Evolutionary conservation across 352 stramenopile genomes (phyloP), one percentile per base, ranked within the genome.

Genomic region (Globisporangium lucens): DNA sequence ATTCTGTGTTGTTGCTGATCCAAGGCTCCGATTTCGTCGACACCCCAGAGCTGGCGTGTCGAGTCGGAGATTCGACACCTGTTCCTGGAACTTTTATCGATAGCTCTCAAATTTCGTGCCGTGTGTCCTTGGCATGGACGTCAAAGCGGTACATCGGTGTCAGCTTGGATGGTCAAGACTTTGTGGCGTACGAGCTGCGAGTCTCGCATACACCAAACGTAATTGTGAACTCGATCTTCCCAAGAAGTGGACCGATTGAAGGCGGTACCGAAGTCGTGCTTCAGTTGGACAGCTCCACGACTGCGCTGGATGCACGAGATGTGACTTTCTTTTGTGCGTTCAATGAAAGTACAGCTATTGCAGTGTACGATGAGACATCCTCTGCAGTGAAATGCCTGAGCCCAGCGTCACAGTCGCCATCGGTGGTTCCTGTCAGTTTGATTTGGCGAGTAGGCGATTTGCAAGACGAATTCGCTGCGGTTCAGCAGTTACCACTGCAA

Each of bases 91-190:
- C 22, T 5, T 76, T 72, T 52, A n/a, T 76, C 2, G 61, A 72
- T 55, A n/a, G 20, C 4, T 52, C 63, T 2, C 56, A 29, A 9
- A 58, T 78, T 15, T 36, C 66, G 17, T 78, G 72, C 29, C 46
- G n/a, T 4, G 29, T 59, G 13, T 66, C 62, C 12, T 36, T 29
- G 29, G 15, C 43, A 30, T 27, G 47, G 52, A 12, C 6, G 0
- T 29, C 63, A 15, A 12, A 27, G 41, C 20, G 38, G 9, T 35
- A 6, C 6, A 20, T 86, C 38, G 74, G 74, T 2, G 63, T 85
- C 3, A 83, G 70, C 49, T 70, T 77, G 35, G 86, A 88, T 56
- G 72, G 74, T 1, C 29, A 75, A 3, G 79, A 88, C 22, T 76
- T 83, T 27, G 68, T 74, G 0, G 72, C 66, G 53, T 71, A 66